phyloP scores from a whole-genome alignment of 164 flowering plant genomes.

The Taxillus chinensis region DNA sequence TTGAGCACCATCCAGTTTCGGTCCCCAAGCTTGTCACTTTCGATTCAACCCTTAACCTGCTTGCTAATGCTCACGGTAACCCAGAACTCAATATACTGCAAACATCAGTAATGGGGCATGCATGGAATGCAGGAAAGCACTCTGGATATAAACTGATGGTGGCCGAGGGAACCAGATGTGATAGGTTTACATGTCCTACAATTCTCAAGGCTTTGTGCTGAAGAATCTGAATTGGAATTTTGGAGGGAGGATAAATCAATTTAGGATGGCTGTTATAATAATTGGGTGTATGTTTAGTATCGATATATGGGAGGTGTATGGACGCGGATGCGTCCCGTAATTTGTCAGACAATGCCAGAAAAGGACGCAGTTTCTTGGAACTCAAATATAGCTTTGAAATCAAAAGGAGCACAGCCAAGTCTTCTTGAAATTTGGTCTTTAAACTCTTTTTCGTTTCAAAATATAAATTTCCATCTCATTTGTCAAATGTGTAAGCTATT shows the following conservation, averaged over 20 bases:
- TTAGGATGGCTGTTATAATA: slow-evolving; percentile 10
- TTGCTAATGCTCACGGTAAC: slow-evolving; percentile 29
- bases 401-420: too few species aligned
- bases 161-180: slow-evolving; percentile 29
- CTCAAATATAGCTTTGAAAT: slow-evolving; percentile 21
- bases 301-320: slow-evolving; percentile 50
- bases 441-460: too few species aligned
- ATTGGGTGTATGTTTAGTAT: slow-evolving; percentile 40
- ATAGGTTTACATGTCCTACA: slow-evolving; percentile 48
- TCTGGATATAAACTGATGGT: slow-evolving; percentile 31
- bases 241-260: slow-evolving; percentile 33
- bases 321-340: slow-evolving; percentile 22
- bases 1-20: slow-evolving; percentile 26
- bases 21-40: slow-evolving; percentile 39
- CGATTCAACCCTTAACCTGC: slow-evolving; percentile 22
- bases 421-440: too few species aligned
- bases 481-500: too few species aligned
- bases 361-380: slow-evolving; percentile 56
- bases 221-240: slow-evolving; percentile 21
- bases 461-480: too few species aligned
- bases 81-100: slow-evolving; percentile 18
- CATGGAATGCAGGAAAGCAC: slow-evolving; percentile 26
- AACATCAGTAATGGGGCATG: slow-evolving; percentile 23
- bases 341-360: slow-evolving; percentile 43
- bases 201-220: slow-evolving; percentile 58